A percentile compares a stretch with the other conserved stretches of the same genome.
These are phyloP conservation scores for Tricholoma bakamatsutake DNA, from an alignment of 768 basidiomycete genomes.

Conservation along the genomic window DNA sequence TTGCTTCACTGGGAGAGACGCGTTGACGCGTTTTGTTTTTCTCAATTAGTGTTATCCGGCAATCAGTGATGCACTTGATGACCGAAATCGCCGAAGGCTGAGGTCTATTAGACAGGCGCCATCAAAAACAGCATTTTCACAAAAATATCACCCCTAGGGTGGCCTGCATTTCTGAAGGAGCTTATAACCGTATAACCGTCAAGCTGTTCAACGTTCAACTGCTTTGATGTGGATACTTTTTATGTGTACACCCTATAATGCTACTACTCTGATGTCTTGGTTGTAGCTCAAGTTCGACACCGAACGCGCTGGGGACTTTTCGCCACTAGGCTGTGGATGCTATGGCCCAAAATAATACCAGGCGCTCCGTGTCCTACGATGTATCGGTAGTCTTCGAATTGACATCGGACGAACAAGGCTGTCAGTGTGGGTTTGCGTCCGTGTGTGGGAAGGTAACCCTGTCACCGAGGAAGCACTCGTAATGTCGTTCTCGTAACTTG, in stretches of 20 bases:
- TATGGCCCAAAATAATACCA: background rate
- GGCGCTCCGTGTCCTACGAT: conserved; percentile 2
- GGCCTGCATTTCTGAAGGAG: conserved; percentile 56
- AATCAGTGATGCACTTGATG: too few relatives aligned
- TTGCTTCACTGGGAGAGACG: too few relatives aligned
- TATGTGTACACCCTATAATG: conserved; percentile 26
- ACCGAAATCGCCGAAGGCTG: too few relatives aligned
- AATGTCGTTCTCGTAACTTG: background rate
- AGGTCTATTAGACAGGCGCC: too few relatives aligned
- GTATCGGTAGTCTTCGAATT: conserved; percentile 2
- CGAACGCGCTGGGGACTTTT: conserved; percentile 55
- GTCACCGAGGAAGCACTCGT: conserved; percentile 39
- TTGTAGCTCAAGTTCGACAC: conserved; percentile 59
- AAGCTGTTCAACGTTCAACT: conserved; percentile 56
- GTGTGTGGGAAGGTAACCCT: conserved; percentile 54
- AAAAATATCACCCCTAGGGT: conserved; percentile 15
- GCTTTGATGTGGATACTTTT: conserved; percentile 52
- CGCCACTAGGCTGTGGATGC: conserved; percentile 30
- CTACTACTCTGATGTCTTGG: conserved; percentile 1
- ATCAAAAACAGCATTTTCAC: conserved; percentile 1
- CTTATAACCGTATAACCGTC: conserved; percentile 47
- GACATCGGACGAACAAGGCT: conserved; percentile 27
- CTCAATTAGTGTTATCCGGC: too few relatives aligned
- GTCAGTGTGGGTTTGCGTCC: conserved; percentile 59
- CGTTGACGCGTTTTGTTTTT: too few relatives aligned